Conservation (phyloP, 805 yeast genomes). For the Lachancea quebecensis region DNA sequence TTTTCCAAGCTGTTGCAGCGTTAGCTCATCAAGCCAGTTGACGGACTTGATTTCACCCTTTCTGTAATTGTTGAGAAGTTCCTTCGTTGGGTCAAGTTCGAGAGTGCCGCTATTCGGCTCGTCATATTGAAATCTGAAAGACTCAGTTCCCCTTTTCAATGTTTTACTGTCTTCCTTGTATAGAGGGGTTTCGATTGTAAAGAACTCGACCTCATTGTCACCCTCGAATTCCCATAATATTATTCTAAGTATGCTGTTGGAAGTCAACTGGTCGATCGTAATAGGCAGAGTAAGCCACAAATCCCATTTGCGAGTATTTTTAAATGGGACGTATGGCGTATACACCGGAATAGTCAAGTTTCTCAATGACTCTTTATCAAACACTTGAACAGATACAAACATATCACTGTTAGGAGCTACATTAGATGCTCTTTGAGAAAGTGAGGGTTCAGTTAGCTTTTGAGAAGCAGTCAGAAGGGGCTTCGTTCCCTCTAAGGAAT, state of each 20-base stretch:
- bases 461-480: constrained; percentile 39
- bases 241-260: constrained; percentile 52
- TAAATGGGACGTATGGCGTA: constrained; percentile 44
- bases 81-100: constrained; percentile 37
- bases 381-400: constrained; percentile 41
- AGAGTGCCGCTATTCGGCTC: constrained; percentile 26
- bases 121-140: constrained; percentile 36
- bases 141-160: constrained; percentile 66
- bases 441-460: constrained; percentile 41
- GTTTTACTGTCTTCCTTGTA: constrained; percentile 53
- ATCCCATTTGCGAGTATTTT: constrained; percentile 50
- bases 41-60: constrained; percentile 54
- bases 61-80: constrained; percentile 53
- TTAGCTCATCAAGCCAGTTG: constrained; percentile 70
- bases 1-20: constrained; percentile 44
- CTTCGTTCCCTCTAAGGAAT: constrained; percentile 39
- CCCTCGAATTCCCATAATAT: constrained; percentile 63
- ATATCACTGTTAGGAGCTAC: constrained; percentile 32
- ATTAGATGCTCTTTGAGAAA: constrained; percentile 37
- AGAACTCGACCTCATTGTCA: constrained; percentile 47
- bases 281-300: constrained; percentile 71
- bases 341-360: constrained; percentile 44
- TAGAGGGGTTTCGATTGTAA: constrained; percentile 50
- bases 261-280: constrained; percentile 60
- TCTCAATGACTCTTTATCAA: constrained; percentile 35